A percentile compares a stretch with the other conserved stretches of the same genome.
Conservation (phyloP, 106 monocot genomes). For the Allium cepa region DNA sequence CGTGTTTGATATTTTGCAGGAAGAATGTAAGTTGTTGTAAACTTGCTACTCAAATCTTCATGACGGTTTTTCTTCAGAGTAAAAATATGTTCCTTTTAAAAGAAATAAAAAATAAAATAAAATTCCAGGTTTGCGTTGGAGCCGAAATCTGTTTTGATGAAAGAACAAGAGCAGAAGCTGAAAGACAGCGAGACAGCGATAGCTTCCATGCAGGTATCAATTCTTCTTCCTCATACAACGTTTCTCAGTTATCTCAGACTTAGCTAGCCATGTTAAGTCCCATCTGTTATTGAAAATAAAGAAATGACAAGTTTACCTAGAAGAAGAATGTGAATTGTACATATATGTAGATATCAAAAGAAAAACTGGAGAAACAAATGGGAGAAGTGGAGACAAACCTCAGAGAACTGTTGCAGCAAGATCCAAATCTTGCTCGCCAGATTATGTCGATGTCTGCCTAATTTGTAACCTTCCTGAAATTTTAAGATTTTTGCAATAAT, state of each 20-base stretch:
- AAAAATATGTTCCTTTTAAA: too few species aligned
- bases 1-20: conserved; percentile 40
- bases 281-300: too few species aligned
- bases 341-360: conserved; percentile 52
- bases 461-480: too few species aligned
- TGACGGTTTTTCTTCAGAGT: too few species aligned
- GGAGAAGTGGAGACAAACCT: conserved; percentile 76
- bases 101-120: background rate
- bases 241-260: too few species aligned
- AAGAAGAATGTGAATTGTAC: too few species aligned
- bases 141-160: conserved; percentile 55
- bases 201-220: conserved; percentile 54
- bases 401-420: conserved; percentile 73
- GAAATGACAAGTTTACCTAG: background rate
- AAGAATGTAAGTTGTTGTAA: conserved; percentile 52
- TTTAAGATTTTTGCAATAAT: too few species aligned
- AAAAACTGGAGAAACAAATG: conserved; percentile 77
- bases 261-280: too few species aligned
- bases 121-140: conserved; percentile 72
- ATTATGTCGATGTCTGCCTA: conserved; percentile 67
- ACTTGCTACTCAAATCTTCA: background rate
- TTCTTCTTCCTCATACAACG: background rate
- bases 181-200: conserved; percentile 74
- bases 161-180: conserved; percentile 73
- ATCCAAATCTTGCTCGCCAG: conserved; percentile 77